Conservation (phyloP, 768 basidiomycete species). For the Hortiboletus flavorubellus region DNA sequence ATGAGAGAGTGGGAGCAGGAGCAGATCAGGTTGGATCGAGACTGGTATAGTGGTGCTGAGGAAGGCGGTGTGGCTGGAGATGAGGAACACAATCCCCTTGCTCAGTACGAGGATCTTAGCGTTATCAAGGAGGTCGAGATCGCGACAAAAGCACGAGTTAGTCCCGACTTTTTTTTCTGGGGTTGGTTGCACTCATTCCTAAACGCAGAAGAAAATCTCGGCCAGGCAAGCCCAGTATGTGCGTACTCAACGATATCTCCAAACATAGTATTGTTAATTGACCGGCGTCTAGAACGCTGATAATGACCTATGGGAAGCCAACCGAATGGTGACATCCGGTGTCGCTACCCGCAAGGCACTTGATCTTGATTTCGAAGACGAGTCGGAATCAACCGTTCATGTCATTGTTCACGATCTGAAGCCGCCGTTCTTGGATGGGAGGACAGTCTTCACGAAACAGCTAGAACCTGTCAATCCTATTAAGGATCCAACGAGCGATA, state of each 20-base stretch:
- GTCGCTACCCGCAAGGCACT: conserved; percentile 83
- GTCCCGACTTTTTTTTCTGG: conserved; percentile 21
- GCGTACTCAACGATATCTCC: conserved; percentile 27
- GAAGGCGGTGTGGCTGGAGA: conserved; percentile 84
- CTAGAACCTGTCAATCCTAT: conserved; percentile 97
- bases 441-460: conserved; percentile 93
- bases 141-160: conserved; percentile 67
- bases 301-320: conserved; percentile 98
- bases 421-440: conserved; percentile 96
- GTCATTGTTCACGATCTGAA: conserved; percentile 97
- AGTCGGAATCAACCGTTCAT: conserved; percentile 93
- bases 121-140: conserved; percentile 69
- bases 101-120: conserved; percentile 88
- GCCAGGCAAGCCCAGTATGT: conserved; percentile 97
- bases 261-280: conserved; percentile 14
- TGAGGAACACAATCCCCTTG: conserved; percentile 88
- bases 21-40: conserved; percentile 84
- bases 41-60: conserved; percentile 95
- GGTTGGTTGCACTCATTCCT: conserved; percentile 15
- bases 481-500: conserved; percentile 87
- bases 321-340: conserved; percentile 95
- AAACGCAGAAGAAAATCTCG: conserved; percentile 73
- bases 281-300: conserved; percentile 74
- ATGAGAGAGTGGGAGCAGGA: conserved; percentile 97
- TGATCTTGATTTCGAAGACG: conserved; percentile 95